A percentile compares a stretch with the other conserved stretches of the same genome.
Conservation (phyloP, 2,329 filamentous ascomycete genomes). For the Fusarium sp. region DNA sequence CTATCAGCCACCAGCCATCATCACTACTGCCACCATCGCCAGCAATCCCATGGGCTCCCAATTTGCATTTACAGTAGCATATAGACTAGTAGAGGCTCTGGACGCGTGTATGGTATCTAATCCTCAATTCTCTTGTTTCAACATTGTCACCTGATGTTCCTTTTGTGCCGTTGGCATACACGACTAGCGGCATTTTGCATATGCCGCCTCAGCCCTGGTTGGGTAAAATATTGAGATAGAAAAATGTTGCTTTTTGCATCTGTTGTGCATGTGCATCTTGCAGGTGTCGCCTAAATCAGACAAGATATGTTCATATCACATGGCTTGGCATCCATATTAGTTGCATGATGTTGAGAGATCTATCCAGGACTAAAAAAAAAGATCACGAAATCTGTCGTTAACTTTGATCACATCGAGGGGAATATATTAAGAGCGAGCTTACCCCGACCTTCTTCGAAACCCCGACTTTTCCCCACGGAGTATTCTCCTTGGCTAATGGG, state of each 20-base stretch:
- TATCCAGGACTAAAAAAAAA: slow-evolving; percentile 6
- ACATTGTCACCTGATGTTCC: slow-evolving; percentile 14
- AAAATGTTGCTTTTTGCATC: slow-evolving; percentile 19
- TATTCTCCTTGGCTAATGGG: slow-evolving; percentile 1
- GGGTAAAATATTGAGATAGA: neutral
- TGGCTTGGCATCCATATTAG: neutral
- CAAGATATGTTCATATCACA: neutral
- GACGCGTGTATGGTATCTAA: slow-evolving; percentile 45
- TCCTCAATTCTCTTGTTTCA: slow-evolving; percentile 30
- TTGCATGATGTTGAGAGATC: neutral
- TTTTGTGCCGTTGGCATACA: neutral
- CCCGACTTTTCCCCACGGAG: slow-evolving; percentile 41
- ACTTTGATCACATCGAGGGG: neutral
- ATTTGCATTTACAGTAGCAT: slow-evolving; percentile 36
- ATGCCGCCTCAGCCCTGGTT: neutral
- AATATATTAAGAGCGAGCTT: slow-evolving; percentile 21
- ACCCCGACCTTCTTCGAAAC: slow-evolving; percentile 30
- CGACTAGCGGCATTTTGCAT: neutral
- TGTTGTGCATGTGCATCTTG: slow-evolving; percentile 12
- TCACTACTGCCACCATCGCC: slow-evolving; percentile 1
- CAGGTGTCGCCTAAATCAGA: neutral
- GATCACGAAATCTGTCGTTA: neutral
- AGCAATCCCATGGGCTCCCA: slow-evolving; percentile 4
- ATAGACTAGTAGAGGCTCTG: slow-evolving; percentile 40
- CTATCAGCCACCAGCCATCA: slow-evolving; percentile 17